Conservation (phyloP, 768 basidiomycete species). For the Psilocybe azurescens region DNA sequence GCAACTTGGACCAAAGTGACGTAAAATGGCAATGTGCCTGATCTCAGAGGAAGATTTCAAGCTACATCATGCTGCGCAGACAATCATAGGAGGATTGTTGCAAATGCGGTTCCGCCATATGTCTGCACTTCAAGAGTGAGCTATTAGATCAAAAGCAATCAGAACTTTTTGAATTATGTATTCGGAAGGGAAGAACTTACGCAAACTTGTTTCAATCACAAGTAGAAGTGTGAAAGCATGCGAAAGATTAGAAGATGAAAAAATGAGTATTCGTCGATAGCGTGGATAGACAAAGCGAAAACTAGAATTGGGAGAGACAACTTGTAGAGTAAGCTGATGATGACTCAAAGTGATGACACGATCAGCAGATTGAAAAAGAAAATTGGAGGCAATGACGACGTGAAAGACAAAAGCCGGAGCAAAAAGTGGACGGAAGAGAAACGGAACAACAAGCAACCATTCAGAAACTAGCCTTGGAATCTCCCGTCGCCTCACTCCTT, state of each 20-base stretch:
- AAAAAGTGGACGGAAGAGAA: constrained; percentile 11
- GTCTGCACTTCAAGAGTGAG: background rate
- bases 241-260: background rate
- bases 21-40: constrained; percentile 7
- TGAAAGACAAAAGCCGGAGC: constrained; percentile 12
- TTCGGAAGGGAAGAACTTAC: background rate
- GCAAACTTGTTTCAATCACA: background rate
- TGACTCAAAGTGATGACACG: constrained; percentile 20
- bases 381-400: constrained; percentile 25
- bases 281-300: constrained; percentile 27
- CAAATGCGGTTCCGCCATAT: background rate
- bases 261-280: constrained; percentile 24
- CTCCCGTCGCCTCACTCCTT: constrained; percentile 14
- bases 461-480: constrained; percentile 10
- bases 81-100: background rate
- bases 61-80: background rate
- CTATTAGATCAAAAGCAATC: background rate
- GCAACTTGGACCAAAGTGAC: constrained; percentile 6
- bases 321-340: constrained; percentile 16
- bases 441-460: constrained; percentile 12
- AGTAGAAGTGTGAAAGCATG: background rate
- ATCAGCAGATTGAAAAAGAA: constrained; percentile 19
- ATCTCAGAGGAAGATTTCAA: constrained; percentile 1
- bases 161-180: background rate
- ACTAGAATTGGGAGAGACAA: constrained; percentile 21